A percentile compares a stretch with the other conserved stretches of the same genome.
Conservation (phyloP, 2,329 filamentous ascomycete genomes). For the Aquanectria penicillioides region DNA sequence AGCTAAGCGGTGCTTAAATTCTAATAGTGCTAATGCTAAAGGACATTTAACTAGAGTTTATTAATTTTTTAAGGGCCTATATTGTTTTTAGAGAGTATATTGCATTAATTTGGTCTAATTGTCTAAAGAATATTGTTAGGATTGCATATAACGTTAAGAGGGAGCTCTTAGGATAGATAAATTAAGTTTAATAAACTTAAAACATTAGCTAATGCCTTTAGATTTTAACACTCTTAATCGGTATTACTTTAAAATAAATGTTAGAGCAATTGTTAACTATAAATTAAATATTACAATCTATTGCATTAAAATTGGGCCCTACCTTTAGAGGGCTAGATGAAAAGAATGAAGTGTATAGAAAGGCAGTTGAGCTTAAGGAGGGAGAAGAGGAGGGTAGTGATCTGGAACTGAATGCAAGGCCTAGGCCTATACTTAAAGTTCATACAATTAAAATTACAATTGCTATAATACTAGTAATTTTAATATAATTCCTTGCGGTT, state of each 20-base stretch:
- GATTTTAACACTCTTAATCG: no score
- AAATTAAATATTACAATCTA: no score
- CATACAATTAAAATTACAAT: constrained; percentile 39
- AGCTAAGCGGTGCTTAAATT: constrained; percentile 36
- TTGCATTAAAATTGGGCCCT: no score
- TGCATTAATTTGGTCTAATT: constrained; percentile 38
- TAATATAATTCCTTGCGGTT: constrained; percentile 38
- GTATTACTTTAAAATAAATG: no score
- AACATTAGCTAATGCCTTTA: no score
- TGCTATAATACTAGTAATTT: constrained; percentile 38
- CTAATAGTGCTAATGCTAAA: constrained; percentile 31
- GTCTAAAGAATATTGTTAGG: constrained; percentile 34
- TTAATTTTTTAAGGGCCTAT: constrained; percentile 30
- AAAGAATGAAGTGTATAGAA: constrained; percentile 37
- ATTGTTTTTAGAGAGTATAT: constrained; percentile 35
- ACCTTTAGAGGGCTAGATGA: constrained; percentile 32
- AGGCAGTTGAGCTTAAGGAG: constrained; percentile 39
- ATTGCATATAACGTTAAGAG: constrained; percentile 39
- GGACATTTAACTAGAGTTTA: constrained; percentile 29
- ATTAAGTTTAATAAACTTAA: not conserved
- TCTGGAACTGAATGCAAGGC: constrained; percentile 30
- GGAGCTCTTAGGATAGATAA: constrained; percentile 38
- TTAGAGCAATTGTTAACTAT: no score
- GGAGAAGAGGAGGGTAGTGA: constrained; percentile 33
- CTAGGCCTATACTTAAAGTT: constrained; percentile 33